phyloP scores from a whole-genome alignment of 148 eudicot genomes.

The Nyssa sinensis region DNA sequence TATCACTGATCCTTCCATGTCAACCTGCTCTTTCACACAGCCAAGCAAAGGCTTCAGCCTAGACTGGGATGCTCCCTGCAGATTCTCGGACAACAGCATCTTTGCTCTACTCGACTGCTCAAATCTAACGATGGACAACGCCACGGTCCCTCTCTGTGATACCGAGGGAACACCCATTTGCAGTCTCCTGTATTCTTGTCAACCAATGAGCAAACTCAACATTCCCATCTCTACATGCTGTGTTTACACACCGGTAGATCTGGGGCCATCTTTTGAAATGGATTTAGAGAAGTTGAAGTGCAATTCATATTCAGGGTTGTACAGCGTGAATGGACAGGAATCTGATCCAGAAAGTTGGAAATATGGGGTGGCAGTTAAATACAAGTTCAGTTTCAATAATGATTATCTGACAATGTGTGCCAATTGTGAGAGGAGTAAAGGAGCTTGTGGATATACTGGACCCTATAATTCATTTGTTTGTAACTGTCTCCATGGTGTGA shows the following conservation, averaged over 20 bases:
- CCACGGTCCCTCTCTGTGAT: constrained; percentile 57
- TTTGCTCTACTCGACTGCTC: constrained; percentile 76
- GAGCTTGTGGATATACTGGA: constrained; percentile 68
- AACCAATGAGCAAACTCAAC: constrained; percentile 62
- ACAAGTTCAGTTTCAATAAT: constrained; percentile 71
- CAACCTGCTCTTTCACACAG: constrained; percentile 66
- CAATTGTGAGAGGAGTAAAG: constrained; percentile 74
- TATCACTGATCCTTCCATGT: constrained; percentile 77
- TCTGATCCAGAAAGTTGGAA: constrained; percentile 60
- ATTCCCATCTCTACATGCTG: constrained; percentile 65
- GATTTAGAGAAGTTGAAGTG: constrained; percentile 66
- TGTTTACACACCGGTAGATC: constrained; percentile 82
- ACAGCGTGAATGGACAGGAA: constrained; percentile 53
- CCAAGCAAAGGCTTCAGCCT: constrained; percentile 83
- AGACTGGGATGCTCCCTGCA: constrained; percentile 82
- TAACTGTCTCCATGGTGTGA: constrained; percentile 67
- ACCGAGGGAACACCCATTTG: constrained; percentile 53
- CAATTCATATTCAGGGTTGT: constrained; percentile 65
- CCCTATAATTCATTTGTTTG: constrained; percentile 52
- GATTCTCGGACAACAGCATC: constrained; percentile 53
- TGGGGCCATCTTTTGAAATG: constrained; percentile 86
- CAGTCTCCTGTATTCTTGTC: constrained; percentile 65
- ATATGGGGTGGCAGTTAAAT: constrained; percentile 73
- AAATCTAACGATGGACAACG: constrained; percentile 22
- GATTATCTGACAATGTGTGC: constrained; percentile 61